Percentiles rank a stretch among this genome's conserved stretches.
Evolutionary conservation across 2,329 filamentous ascomycete species (phyloP).

Genomic region (Fusarium annulatum): DNA sequence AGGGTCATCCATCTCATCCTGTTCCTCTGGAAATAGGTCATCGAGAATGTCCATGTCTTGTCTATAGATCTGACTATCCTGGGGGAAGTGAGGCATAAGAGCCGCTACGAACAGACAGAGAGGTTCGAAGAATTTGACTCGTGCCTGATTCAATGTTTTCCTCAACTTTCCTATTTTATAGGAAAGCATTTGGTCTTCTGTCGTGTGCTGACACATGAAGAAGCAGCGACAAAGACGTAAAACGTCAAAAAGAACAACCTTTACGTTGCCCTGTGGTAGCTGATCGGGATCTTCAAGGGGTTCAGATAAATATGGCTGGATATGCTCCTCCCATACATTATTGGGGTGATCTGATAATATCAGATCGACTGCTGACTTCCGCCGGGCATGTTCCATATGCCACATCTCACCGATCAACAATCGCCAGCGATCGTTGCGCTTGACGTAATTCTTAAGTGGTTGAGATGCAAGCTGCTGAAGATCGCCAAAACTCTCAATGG

Average conservation of each 20-base stretch:
- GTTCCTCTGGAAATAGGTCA: constrained; percentile 21
- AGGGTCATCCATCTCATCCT: constrained; percentile 7
- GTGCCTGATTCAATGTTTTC: constrained; percentile 19
- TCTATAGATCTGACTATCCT: constrained; percentile 49
- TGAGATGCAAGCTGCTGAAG: constrained; percentile 40
- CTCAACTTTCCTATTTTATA: constrained; percentile 33
- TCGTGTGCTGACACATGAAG: constrained; percentile 38
- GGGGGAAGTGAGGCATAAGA: constrained; percentile 46
- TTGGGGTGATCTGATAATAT: constrained; percentile 27
- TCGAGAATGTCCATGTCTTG: constrained; percentile 34
- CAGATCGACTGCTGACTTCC: constrained; percentile 42
- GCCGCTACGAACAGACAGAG: constrained; percentile 46
- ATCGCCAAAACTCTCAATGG: constrained; percentile 38
- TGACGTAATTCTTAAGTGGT: constrained; percentile 41
- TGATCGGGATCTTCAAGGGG: constrained; percentile 22
- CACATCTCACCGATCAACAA: constrained; percentile 47
- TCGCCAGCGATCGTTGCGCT: constrained; percentile 45
- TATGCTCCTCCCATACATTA: constrained; percentile 35
- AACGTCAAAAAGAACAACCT: constrained; percentile 46
- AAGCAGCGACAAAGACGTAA: constrained; percentile 48
- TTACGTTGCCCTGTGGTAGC: constrained; percentile 13
- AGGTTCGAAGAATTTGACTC: constrained; percentile 26
- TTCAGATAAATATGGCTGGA: constrained; percentile 29
- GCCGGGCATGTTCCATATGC: constrained; percentile 46
- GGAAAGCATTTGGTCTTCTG: constrained; percentile 35